Conservation (phyloP, 1,139 yeast species). For the Candida sp. region DNA sequence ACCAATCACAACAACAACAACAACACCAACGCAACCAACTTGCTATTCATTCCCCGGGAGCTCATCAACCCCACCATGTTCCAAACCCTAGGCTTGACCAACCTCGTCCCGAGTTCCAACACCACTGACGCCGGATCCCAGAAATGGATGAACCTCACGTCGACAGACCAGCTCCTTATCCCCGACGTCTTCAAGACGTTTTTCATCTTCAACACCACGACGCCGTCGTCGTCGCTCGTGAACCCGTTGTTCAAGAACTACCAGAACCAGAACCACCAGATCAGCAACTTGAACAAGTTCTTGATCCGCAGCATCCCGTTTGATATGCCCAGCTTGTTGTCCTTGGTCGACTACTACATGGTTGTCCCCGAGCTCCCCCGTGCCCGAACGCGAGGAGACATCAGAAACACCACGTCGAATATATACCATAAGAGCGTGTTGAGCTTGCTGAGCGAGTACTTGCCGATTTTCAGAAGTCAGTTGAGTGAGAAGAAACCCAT, state of each 20-base stretch:
- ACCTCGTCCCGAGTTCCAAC: conserved; percentile 12
- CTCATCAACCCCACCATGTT: conserved; percentile 23
- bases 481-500: conserved; percentile 30
- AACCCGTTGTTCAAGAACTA: conserved; percentile 1
- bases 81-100: conserved; percentile 23
- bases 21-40: conserved; percentile 10
- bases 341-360: conserved; percentile 34
- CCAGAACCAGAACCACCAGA: conserved; percentile 11
- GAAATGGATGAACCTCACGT: conserved; percentile 16
- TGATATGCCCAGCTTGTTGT: conserved; percentile 31
- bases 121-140: background rate
- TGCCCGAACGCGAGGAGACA: background rate
- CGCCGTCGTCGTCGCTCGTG: background rate
- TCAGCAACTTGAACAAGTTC: conserved; percentile 21
- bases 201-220: conserved; percentile 35
- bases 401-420: conserved; percentile 9
- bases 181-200: conserved; percentile 34
- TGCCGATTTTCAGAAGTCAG: conserved; percentile 26
- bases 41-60: conserved; percentile 26
- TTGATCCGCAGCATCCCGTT: conserved; percentile 36
- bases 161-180: conserved; percentile 13
- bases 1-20: background rate
- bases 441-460: conserved; percentile 17
- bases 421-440: conserved; percentile 23
- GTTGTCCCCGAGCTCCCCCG: conserved; percentile 28